Conservation (phyloP, 192 early-diverging fungal genomes). For the Umbelopsis ramanniana region DNA sequence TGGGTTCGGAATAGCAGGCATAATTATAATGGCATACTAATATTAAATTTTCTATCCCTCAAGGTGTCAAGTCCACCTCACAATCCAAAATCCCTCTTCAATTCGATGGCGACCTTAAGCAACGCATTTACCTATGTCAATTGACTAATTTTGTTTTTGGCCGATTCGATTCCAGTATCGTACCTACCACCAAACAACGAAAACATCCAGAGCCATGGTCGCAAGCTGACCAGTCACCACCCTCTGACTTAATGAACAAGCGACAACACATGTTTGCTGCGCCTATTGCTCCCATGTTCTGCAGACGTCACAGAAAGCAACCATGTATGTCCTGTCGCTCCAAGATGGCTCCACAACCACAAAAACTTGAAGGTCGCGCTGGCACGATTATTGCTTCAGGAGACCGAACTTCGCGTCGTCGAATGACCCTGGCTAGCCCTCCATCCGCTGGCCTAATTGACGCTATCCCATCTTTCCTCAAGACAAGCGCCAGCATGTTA, state of each 20-base stretch:
- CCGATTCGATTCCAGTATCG: constrained; percentile 49
- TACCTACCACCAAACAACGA: constrained; percentile 36
- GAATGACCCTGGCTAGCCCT: constrained; percentile 2
- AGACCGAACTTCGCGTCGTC: background rate
- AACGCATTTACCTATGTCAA: constrained; percentile 58
- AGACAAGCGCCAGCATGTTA: constrained; percentile 52
- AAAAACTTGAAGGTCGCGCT: constrained; percentile 1
- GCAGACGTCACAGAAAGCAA: constrained; percentile 50
- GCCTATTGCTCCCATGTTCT: constrained; percentile 36
- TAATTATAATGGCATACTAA: background rate
- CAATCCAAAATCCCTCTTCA: constrained; percentile 31
- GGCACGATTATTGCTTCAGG: constrained; percentile 8
- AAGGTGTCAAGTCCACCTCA: constrained; percentile 45
- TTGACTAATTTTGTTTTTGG: constrained; percentile 60
- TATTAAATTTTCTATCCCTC: background rate
- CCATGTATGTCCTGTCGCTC: constrained; percentile 42
- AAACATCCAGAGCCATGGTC: constrained; percentile 22
- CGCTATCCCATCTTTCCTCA: constrained; percentile 54
- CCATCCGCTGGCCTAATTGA: constrained; percentile 50
- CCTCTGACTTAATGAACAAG: constrained; percentile 22
- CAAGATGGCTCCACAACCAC: background rate
- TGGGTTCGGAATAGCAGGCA: background rate
- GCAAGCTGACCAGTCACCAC: background rate
- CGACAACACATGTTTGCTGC: constrained; percentile 39
- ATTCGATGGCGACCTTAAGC: constrained; percentile 48